Conservation (phyloP, 1,139 yeast species). For the Nakaseomyces sp. region DNA sequence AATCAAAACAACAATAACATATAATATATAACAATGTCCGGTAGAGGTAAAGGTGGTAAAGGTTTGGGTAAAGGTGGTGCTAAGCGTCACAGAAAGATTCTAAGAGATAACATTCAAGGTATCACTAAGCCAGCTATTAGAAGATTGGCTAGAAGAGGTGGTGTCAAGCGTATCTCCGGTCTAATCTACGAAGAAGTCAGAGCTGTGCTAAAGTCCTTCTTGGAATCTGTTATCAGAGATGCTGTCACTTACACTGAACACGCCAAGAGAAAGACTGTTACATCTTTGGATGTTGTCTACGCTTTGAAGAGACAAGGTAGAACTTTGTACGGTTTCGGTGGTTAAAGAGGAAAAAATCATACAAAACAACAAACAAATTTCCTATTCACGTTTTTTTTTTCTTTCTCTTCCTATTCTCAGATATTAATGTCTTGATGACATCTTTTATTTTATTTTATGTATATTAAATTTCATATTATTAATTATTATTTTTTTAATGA, state of each 20-base stretch:
- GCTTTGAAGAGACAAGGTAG: constrained; percentile 99
- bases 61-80: constrained; percentile 99
- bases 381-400: neutral
- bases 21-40: constrained; percentile 60
- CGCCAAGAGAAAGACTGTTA: constrained; percentile 99
- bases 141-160: constrained; percentile 99
- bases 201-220: constrained; percentile 90
- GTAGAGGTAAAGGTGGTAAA: constrained; percentile 99
- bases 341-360: constrained; percentile 44
- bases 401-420: neutral
- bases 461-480: neutral
- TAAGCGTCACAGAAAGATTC: constrained; percentile 99
- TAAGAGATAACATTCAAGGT: constrained; percentile 99
- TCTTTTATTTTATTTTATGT: neutral
- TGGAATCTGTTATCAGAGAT: constrained; percentile 95
- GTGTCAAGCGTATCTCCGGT: constrained; percentile 99
- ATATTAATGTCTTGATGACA: neutral
- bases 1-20: constrained; percentile 15
- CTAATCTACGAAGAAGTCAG: constrained; percentile 98
- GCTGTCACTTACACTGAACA: constrained; percentile 99
- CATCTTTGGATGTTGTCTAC: constrained; percentile 96
- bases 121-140: constrained; percentile 99
- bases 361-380: neutral
- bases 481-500: neutral
- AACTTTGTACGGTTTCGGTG: constrained; percentile 99